Evolutionary conservation across 2,329 filamentous ascomycete species (phyloP).

Genomic region (Clarireedia sp.): DNA sequence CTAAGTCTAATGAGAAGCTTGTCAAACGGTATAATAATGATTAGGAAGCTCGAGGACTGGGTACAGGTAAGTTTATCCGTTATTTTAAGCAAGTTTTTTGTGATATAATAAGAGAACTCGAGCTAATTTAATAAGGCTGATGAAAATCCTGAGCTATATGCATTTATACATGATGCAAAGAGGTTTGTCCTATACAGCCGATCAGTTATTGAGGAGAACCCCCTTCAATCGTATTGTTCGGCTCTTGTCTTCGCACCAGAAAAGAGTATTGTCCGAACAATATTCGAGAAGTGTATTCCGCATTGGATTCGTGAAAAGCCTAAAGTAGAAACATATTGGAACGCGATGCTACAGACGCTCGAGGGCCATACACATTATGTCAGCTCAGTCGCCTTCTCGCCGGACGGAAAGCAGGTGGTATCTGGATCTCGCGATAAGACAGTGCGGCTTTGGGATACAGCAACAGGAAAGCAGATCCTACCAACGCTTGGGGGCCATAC

Average conservation of each 20-base stretch:
- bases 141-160: too few relatives aligned
- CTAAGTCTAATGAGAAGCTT: not conserved
- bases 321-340: not conserved
- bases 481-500: too few relatives aligned
- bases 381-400: too few relatives aligned
- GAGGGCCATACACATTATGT: not conserved
- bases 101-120: not conserved
- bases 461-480: too few relatives aligned
- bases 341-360: not conserved
- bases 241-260: not conserved
- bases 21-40: not conserved
- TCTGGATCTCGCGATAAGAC: too few relatives aligned
- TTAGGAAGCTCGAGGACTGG: not conserved
- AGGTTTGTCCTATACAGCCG: too few relatives aligned
- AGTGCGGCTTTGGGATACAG: too few relatives aligned
- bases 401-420: too few relatives aligned
- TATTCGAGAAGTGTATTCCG: not conserved
- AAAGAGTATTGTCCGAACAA: not conserved
- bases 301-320: not conserved
- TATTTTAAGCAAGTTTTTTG: not conserved
- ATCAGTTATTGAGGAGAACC: not conserved
- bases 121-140: not conserved
- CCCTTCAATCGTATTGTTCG: not conserved
- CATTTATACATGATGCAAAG: too few relatives aligned
- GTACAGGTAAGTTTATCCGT: not conserved